A percentile compares a stretch with the other conserved stretches of the same genome.
Conservation (phyloP, 208 protist species). For the Acanthamoeba lenticulata region DNA sequence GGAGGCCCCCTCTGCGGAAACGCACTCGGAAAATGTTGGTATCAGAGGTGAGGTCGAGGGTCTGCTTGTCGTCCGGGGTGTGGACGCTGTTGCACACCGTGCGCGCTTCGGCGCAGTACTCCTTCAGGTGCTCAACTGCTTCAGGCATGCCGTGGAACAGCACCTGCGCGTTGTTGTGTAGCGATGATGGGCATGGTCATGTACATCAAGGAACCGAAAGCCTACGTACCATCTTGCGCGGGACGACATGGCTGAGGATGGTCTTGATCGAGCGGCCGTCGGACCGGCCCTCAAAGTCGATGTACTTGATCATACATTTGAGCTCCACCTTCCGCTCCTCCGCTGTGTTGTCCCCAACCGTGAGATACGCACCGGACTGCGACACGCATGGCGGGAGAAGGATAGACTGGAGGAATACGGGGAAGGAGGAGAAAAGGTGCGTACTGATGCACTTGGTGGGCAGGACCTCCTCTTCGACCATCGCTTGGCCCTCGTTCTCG, state of each 20-base stretch:
- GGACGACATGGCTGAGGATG: conserved; percentile 53
- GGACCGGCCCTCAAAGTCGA: conserved; percentile 67
- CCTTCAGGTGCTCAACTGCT: conserved; percentile 20
- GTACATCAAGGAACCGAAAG: not conserved
- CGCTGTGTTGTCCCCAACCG: no score
- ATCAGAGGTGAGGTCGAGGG: conserved; percentile 60
- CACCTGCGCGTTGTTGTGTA: not conserved
- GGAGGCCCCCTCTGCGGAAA: not conserved
- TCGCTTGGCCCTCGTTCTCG: not conserved
- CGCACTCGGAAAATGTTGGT: conserved; percentile 56
- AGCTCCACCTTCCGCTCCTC: conserved; percentile 29
- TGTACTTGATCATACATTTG: conserved; percentile 58
- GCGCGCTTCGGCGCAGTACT: conserved; percentile 5
- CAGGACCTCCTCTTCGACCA: not conserved
- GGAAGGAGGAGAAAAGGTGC: not conserved
- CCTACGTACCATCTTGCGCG: conserved; percentile 21
- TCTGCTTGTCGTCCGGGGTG: conserved; percentile 18
- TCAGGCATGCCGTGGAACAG: conserved; percentile 39
- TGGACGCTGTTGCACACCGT: conserved; percentile 38
- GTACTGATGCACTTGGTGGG: conserved; percentile 61
- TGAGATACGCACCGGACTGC: not conserved
- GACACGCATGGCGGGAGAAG: not conserved
- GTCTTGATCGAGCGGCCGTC: conserved; percentile 68
- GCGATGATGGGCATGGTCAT: not conserved
- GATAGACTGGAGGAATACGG: not conserved